Evolutionary conservation across 2,329 filamentous ascomycete species (phyloP).

Genomic region (Colletotrichum shisoi): DNA sequence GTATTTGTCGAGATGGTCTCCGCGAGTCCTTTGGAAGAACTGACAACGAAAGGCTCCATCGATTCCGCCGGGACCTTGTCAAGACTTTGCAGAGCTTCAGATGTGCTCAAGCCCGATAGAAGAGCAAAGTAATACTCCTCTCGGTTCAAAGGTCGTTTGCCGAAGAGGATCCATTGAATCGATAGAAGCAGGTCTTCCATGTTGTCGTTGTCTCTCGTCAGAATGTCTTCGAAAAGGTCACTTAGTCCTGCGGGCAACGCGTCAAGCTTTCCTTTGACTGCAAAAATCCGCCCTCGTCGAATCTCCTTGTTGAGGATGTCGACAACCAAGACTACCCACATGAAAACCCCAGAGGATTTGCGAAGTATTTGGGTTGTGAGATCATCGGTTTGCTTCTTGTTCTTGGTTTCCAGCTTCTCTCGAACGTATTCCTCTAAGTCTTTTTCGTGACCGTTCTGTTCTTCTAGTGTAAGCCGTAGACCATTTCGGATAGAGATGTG

Average conservation of each 20-base stretch:
- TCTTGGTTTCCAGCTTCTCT: conserved; percentile 7
- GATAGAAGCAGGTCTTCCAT: conserved; percentile 52
- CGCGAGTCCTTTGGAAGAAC: conserved; percentile 57
- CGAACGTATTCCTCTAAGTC: conserved; percentile 44
- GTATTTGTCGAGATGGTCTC: conserved; percentile 51
- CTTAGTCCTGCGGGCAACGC: conserved; percentile 50
- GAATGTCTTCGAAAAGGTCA: conserved; percentile 58
- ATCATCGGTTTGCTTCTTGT: background rate
- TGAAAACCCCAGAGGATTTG: conserved; percentile 54
- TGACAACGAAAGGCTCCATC: conserved; percentile 45
- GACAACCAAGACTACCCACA: conserved; percentile 55
- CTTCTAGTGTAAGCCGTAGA: conserved; percentile 43
- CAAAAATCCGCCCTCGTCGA: conserved; percentile 40
- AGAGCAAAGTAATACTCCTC: conserved; percentile 52
- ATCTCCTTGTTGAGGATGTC: conserved; percentile 51
- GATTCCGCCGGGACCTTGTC: conserved; percentile 40
- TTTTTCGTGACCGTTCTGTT: conserved; percentile 40
- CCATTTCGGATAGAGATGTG: conserved; percentile 17
- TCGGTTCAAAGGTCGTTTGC: conserved; percentile 51
- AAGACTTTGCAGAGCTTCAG: conserved; percentile 41
- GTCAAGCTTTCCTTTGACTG: conserved; percentile 38
- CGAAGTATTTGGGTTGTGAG: conserved; percentile 42
- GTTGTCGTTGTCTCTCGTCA: conserved; percentile 55
- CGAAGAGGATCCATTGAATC: conserved; percentile 60
- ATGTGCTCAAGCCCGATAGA: conserved; percentile 39